A percentile compares a stretch with the other conserved stretches of the same genome.
Evolutionary conservation across 805 yeast species (phyloP).

Genomic region (Kodamaea fukazawae): DNA sequence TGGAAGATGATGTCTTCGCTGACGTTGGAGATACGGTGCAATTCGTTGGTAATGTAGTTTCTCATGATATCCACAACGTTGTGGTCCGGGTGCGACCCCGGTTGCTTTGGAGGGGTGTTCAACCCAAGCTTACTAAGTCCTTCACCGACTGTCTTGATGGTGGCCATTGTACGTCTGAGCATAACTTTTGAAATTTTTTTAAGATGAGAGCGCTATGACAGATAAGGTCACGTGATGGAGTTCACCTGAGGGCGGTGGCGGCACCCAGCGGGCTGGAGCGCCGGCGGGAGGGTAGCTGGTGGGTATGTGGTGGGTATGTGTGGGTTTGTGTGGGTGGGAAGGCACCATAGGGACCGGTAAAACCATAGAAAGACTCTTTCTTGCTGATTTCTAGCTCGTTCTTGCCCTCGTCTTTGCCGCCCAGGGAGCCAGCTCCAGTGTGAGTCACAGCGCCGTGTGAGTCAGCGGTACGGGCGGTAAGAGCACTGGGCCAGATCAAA

Average conservation of each 20-base stretch:
- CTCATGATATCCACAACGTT: constrained; percentile 88
- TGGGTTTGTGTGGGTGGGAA: not conserved
- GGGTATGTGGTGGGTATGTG: not conserved
- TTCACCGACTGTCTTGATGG: constrained; percentile 25
- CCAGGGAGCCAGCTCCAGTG: too few relatives aligned
- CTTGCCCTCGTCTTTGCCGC: too few relatives aligned
- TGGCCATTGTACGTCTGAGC: constrained; percentile 8
- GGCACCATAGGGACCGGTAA: too few relatives aligned
- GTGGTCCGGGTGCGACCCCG: constrained; percentile 68
- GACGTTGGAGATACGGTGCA: constrained; percentile 71
- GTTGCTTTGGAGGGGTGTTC: constrained; percentile 39
- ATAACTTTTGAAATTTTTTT: constrained; percentile 4
- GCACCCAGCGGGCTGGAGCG: not conserved
- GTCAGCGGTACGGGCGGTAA: too few relatives aligned
- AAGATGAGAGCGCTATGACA: not conserved
- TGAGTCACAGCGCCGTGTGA: too few relatives aligned
- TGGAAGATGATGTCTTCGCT: constrained; percentile 68
- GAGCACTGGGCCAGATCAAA: too few relatives aligned
- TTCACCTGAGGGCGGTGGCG: too few relatives aligned
- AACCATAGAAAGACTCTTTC: too few relatives aligned
- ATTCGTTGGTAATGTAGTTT: constrained; percentile 80
- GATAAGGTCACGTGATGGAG: too few relatives aligned
- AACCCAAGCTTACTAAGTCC: constrained; percentile 38
- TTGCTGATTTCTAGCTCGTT: too few relatives aligned
- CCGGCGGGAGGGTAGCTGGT: not conserved